phyloP scores from a whole-genome alignment of 2,329 filamentous ascomycete genomes.

The Neofusicoccum parvum region DNA sequence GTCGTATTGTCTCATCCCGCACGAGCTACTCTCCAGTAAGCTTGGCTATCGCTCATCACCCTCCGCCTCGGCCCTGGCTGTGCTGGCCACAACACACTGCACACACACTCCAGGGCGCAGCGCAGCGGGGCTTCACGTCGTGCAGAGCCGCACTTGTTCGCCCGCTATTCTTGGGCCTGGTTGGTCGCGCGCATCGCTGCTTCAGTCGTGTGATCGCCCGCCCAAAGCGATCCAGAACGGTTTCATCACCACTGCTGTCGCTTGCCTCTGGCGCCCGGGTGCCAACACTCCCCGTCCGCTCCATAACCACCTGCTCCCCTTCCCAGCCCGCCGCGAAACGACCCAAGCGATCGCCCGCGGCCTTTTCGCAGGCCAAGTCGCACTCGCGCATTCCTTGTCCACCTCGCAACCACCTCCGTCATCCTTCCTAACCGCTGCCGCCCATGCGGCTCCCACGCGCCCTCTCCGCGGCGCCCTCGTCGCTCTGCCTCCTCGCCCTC shows the following conservation, averaged over 20 bases:
- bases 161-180: background rate
- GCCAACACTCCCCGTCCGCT: background rate
- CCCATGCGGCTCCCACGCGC: constrained; percentile 21
- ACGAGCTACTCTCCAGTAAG: constrained; percentile 5
- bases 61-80: constrained; percentile 5
- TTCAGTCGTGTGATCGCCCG: constrained; percentile 14
- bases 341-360: background rate
- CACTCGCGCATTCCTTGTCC: background rate
- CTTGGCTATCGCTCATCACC: background rate
- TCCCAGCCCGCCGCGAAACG: background rate
- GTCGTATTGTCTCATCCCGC: constrained; percentile 10
- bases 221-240: constrained; percentile 17
- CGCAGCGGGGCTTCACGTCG: background rate
- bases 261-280: constrained; percentile 1
- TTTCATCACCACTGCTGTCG: constrained; percentile 18
- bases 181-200: background rate
- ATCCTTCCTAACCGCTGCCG: constrained; percentile 3
- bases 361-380: background rate
- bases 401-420: background rate
- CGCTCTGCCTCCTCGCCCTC: constrained; percentile 45
- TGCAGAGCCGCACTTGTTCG: background rate
- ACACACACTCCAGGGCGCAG: background rate
- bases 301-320: constrained; percentile 3
- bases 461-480: constrained; percentile 7
- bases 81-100: constrained; percentile 2